phyloP scores from a whole-genome alignment of 495 filamentous ascomycete genomes.

The Hypoxylon subgilvum region DNA sequence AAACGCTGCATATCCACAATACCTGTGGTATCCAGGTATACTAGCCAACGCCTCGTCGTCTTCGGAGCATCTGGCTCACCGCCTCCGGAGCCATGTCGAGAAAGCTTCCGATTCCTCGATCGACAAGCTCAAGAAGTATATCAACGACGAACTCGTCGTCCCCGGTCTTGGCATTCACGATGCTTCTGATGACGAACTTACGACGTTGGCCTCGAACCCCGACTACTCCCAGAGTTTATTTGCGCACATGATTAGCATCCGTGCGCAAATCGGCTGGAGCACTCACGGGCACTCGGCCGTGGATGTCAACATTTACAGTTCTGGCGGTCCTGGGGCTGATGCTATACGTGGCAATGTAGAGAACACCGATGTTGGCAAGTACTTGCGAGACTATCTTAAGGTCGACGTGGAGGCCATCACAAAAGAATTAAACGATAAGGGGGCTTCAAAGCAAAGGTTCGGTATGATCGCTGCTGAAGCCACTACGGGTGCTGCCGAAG shows the following conservation, averaged over 20 bases:
- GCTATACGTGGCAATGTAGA: constrained; percentile 82
- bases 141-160: constrained; percentile 65
- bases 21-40: constrained; percentile 84
- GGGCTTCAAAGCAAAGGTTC: constrained; percentile 27
- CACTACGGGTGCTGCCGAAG: not conserved
- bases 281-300: constrained; percentile 89
- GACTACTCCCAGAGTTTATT: constrained; percentile 64
- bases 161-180: constrained; percentile 77
- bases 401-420: constrained; percentile 80
- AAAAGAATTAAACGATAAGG: constrained; percentile 69
- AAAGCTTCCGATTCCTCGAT: constrained; percentile 35
- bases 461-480: not conserved
- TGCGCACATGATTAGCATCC: constrained; percentile 80
- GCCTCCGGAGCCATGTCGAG: constrained; percentile 64
- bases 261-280: constrained; percentile 90
- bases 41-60: constrained; percentile 83
- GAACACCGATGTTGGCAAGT: constrained; percentile 89
- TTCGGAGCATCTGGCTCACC: constrained; percentile 67
- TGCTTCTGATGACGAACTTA: constrained; percentile 71
- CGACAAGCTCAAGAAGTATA: constrained; percentile 60
- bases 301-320: constrained; percentile 91
- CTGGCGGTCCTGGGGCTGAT: constrained; percentile 55
- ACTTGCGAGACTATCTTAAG: constrained; percentile 77
- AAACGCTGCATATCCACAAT: constrained; percentile 56
- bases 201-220: constrained; percentile 64